These are phyloP conservation scores for Diplodia sapinea DNA, from an alignment of 2,329 filamentous ascomycete species.

Conservation along the genomic window DNA sequence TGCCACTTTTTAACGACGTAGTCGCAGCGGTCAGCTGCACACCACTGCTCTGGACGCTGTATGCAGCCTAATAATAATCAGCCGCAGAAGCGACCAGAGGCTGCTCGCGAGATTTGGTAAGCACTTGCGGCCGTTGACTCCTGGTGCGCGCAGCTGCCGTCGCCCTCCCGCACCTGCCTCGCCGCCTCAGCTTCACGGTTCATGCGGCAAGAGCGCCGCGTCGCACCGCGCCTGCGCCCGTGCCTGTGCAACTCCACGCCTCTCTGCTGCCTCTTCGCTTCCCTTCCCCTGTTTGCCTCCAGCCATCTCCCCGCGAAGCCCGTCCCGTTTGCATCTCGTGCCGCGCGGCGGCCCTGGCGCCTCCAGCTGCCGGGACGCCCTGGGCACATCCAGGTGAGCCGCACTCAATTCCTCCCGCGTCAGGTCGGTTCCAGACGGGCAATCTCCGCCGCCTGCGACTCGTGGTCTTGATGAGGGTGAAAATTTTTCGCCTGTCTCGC, in stretches of 20 bases:
- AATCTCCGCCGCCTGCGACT: constrained; percentile 16
- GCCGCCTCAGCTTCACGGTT: constrained; percentile 2
- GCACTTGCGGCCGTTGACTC: constrained; percentile 5
- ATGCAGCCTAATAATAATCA: constrained; percentile 20
- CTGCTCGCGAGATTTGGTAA: constrained; percentile 14
- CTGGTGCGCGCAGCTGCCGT: not conserved
- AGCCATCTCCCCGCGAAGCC: constrained; percentile 8
- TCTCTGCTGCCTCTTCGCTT: not conserved
- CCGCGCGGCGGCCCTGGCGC: constrained; percentile 19
- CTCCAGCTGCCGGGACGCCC: not conserved
- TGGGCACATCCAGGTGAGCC: constrained; percentile 17
- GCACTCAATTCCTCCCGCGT: constrained; percentile 23
- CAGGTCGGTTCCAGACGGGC: constrained; percentile 16
- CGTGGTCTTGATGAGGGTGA: constrained; percentile 19
- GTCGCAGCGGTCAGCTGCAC: constrained; percentile 11
- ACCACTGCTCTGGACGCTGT: not conserved
- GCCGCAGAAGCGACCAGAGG: not conserved
- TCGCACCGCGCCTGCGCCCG: constrained; percentile 2
- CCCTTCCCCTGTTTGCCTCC: constrained; percentile 3
- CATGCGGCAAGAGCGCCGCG: constrained; percentile 21
- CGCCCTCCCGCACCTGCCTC: not conserved
- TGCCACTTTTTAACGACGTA: constrained; percentile 8
- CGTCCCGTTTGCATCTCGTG: constrained; percentile 8
- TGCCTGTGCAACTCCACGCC: not conserved
- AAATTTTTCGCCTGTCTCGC: constrained; percentile 5